Evolutionary conservation across 176 grass and related monocot species (phyloP).

Genomic region (Oryza longistaminata): DNA sequence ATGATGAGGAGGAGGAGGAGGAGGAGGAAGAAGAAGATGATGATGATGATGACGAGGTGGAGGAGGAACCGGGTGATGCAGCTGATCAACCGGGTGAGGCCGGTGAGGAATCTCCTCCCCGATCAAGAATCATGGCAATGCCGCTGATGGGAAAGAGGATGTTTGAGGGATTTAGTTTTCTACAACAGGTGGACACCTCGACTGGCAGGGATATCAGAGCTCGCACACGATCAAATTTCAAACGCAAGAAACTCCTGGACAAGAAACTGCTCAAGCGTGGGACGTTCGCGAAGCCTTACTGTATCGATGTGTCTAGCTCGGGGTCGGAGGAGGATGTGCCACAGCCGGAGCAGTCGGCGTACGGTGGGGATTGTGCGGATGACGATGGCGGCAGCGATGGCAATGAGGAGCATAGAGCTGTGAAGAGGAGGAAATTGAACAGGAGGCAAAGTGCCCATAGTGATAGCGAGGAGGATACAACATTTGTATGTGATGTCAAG

Average conservation of each 20-base stretch:
- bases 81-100: not conserved
- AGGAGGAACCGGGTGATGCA: not conserved
- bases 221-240: slow-evolving; percentile 32
- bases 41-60: not conserved
- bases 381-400: not conserved
- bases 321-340: slow-evolving; percentile 27
- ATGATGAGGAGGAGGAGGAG: not conserved
- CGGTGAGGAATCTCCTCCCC: not conserved
- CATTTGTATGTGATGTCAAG: not conserved
- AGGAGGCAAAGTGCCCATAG: not conserved
- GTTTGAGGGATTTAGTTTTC: slow-evolving; percentile 34
- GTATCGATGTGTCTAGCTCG: slow-evolving; percentile 29
- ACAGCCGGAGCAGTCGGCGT: not conserved
- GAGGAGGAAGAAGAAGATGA: not conserved
- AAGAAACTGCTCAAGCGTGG: slow-evolving; percentile 36
- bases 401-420: not conserved
- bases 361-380: not conserved
- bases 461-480: not conserved
- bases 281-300: slow-evolving; percentile 8
- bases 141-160: not conserved
- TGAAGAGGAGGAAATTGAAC: not conserved
- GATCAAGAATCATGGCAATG: not conserved
- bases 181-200: not conserved
- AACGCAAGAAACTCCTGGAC: slow-evolving; percentile 20
- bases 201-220: not conserved